Conservation (phyloP, 2,329 filamentous ascomycete genomes). For the Penicillium brasilianum region DNA sequence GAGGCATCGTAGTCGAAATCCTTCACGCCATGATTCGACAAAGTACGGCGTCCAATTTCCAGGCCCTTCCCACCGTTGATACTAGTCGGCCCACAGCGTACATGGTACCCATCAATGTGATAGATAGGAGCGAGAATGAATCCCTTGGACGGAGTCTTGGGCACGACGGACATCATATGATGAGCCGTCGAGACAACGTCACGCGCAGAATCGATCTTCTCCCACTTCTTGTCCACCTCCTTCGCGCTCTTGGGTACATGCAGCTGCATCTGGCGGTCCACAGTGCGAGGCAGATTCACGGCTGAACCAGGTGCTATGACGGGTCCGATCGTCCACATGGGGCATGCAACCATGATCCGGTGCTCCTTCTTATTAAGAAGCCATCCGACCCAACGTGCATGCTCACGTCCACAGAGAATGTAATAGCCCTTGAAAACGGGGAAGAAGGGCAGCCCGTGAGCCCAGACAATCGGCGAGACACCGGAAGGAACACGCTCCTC, state of each 20-base stretch:
- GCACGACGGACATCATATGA: slow-evolving; percentile 9
- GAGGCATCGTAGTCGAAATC: slow-evolving; percentile 14
- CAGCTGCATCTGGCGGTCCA: slow-evolving; percentile 18
- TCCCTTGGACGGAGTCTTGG: slow-evolving; percentile 5
- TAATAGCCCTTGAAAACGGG: slow-evolving; percentile 29
- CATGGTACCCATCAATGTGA: slow-evolving; percentile 15
- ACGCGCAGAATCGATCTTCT: slow-evolving; percentile 6
- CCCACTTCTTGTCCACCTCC: slow-evolving; percentile 7
- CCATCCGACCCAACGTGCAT: slow-evolving; percentile 25
- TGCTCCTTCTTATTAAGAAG: slow-evolving; percentile 5
- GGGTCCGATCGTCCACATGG: slow-evolving; percentile 23
- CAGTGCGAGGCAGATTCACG: slow-evolving; percentile 4
- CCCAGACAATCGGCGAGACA: slow-evolving; percentile 22
- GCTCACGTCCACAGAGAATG: slow-evolving; percentile 23
- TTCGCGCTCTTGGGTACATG: slow-evolving; percentile 9
- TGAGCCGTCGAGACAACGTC: slow-evolving; percentile 17
- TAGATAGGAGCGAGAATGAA: slow-evolving; percentile 12
- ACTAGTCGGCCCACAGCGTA: slow-evolving; percentile 8
- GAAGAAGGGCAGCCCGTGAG: slow-evolving; percentile 28
- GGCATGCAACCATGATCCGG: not conserved
- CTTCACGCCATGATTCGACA: not conserved
- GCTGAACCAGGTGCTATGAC: slow-evolving; percentile 27
- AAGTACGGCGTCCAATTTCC: not conserved
- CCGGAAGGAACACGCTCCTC: slow-evolving; percentile 23
- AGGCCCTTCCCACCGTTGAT: not conserved